Percentiles rank a stretch among this genome's conserved stretches.
Conservation (phyloP, 2,329 filamentous ascomycete species). For the Chalara sp. region DNA sequence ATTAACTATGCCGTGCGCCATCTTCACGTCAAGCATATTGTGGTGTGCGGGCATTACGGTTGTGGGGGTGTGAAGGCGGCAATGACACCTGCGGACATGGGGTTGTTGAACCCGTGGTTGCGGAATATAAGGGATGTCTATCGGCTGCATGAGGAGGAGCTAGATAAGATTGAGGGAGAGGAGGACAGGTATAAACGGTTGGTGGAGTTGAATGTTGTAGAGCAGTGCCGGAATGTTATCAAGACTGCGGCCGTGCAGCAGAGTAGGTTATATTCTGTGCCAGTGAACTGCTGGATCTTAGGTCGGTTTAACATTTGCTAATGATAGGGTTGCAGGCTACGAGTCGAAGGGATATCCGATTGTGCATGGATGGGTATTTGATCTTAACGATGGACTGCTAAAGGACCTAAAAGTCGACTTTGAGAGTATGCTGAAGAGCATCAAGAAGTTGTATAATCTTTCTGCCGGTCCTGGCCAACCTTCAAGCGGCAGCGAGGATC, state of each 20-base stretch:
- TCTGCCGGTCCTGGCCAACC: too few relatives aligned
- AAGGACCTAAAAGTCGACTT: conserved; percentile 60
- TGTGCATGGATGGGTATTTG: conserved; percentile 70
- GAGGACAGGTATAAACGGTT: conserved; percentile 60
- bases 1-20: conserved; percentile 82
- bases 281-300: too few relatives aligned
- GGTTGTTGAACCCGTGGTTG: conserved; percentile 67
- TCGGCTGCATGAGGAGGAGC: conserved; percentile 62
- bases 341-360: conserved; percentile 57
- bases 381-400: conserved; percentile 58
- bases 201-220: conserved; percentile 76
- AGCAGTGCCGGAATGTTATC: conserved; percentile 71
- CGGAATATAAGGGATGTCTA: conserved; percentile 71
- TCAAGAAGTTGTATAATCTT: conserved; percentile 61
- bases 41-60: conserved; percentile 74
- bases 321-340: conserved; percentile 29
- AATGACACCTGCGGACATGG: conserved; percentile 64
- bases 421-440: conserved; percentile 44
- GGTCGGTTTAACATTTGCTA: too few relatives aligned
- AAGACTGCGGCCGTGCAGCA: conserved; percentile 77
- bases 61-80: conserved; percentile 72
- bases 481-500: too few relatives aligned
- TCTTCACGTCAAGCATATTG: conserved; percentile 74
- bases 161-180: conserved; percentile 55
- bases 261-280: conserved; percentile 24